phyloP scores from a whole-genome alignment of 768 basidiomycete species.

The Epithele typhae region DNA sequence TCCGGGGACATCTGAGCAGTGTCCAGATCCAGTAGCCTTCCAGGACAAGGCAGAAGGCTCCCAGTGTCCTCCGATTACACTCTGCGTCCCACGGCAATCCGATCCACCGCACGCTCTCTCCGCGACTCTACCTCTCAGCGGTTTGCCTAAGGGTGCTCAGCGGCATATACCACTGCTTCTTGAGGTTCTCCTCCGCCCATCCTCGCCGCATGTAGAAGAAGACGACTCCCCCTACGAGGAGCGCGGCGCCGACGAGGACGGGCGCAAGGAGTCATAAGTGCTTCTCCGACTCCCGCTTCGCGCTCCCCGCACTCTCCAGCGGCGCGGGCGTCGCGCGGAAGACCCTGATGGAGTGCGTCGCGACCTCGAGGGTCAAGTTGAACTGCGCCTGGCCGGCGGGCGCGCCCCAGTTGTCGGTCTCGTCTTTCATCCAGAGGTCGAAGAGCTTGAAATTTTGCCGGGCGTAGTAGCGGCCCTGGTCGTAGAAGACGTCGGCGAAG shows the following conservation, averaged over 20 bases:
- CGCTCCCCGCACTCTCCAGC: constrained; percentile 6
- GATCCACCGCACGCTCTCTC: no score
- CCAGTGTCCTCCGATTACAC: no score
- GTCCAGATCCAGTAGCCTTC: no score
- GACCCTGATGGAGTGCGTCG: constrained; percentile 27
- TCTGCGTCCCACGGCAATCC: no score
- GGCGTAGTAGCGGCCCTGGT: constrained; percentile 24
- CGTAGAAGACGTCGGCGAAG: constrained; percentile 31
- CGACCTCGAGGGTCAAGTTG: constrained; percentile 19
- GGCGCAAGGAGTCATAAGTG: neutral
- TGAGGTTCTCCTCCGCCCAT: no score
- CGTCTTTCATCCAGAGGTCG: constrained; percentile 33
- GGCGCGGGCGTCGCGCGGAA: constrained; percentile 23
- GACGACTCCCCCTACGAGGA: neutral
- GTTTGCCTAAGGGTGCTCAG: no score
- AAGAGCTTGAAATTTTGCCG: constrained; percentile 22
- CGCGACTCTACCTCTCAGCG: no score
- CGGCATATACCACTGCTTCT: no score
- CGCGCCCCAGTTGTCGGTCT: constrained; percentile 22
- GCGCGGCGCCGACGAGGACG: constrained; percentile 1
- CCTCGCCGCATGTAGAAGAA: neutral
- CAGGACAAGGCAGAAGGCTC: no score
- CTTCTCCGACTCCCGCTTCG: constrained; percentile 1
- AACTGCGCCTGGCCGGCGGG: constrained; percentile 22
- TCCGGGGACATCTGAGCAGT: no score